Percentiles rank a stretch among this genome's conserved stretches.
Evolutionary conservation across 2,329 filamentous ascomycete species (phyloP).

Genomic region (Talaromyces amestolkiae): DNA sequence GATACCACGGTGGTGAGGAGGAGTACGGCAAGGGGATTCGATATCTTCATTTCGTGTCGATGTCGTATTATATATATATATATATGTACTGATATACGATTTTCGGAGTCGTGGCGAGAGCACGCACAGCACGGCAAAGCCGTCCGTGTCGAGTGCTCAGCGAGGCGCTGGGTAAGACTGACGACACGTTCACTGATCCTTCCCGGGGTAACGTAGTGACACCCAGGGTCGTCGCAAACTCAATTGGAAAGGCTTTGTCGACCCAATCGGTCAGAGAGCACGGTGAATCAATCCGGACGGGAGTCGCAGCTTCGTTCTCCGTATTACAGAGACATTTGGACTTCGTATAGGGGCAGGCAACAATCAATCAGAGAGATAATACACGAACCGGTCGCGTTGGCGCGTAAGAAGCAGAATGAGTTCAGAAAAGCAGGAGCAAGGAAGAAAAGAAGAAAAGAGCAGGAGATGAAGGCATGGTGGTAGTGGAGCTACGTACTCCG

Average conservation of each 20-base stretch:
- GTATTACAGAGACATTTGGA: neutral
- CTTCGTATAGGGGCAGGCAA: neutral
- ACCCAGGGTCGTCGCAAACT: neutral
- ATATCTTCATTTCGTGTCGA: constrained; percentile 16
- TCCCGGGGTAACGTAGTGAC: too few relatives aligned
- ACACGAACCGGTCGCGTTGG: constrained; percentile 14
- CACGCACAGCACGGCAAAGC: neutral
- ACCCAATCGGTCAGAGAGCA: neutral
- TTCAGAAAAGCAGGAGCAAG: neutral
- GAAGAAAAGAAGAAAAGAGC: neutral
- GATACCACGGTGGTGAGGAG: constrained; percentile 11
- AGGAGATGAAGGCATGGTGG: constrained; percentile 2
- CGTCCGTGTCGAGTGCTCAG: constrained; percentile 1
- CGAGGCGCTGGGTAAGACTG: constrained; percentile 3
- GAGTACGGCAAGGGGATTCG: neutral
- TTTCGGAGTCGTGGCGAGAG: neutral
- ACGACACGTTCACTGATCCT: constrained; percentile 4
- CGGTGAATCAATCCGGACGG: neutral
- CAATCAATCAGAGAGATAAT: neutral
- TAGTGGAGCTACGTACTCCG: neutral
- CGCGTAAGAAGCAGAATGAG: neutral
- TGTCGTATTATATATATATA: neutral
- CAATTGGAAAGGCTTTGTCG: neutral
- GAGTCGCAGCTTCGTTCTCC: neutral
- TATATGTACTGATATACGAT: neutral